phyloP scores from a whole-genome alignment of 1,284 basidiomycete genomes.

The Malassezia cuniculi region DNA sequence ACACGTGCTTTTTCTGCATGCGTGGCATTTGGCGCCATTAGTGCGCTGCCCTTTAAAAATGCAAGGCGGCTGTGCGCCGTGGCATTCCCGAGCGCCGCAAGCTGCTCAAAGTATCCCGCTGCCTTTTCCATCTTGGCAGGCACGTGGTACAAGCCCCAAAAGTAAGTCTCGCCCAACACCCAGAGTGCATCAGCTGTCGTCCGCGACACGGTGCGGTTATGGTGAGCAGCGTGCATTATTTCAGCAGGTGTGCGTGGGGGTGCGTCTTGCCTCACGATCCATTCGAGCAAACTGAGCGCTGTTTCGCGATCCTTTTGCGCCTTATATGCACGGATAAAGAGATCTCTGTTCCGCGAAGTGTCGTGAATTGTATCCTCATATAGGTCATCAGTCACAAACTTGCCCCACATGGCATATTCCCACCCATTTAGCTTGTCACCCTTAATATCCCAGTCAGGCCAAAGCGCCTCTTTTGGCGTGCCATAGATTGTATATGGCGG shows the following conservation, averaged over 20 bases:
- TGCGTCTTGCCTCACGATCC: neutral
- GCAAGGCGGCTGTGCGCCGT: constrained; percentile 38
- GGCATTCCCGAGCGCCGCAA: constrained; percentile 29
- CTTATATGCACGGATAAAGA: neutral
- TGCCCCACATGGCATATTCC: constrained; percentile 17
- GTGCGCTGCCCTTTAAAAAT: constrained; percentile 26
- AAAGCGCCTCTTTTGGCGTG: constrained; percentile 1
- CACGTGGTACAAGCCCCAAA: constrained; percentile 41
- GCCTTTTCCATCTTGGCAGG: constrained; percentile 25
- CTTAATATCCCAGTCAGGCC: constrained; percentile 15
- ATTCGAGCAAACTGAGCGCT: neutral
- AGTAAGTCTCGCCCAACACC: constrained; percentile 35
- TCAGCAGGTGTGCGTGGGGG: neutral
- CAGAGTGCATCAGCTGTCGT: constrained; percentile 31
- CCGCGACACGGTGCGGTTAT: constrained; percentile 11
- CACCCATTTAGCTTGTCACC: constrained; percentile 10
- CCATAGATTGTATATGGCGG: constrained; percentile 9
- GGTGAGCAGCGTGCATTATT: neutral
- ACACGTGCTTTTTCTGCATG: neutral
- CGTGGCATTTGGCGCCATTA: constrained; percentile 1
- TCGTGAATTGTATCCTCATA: neutral
- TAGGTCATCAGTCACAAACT: constrained; percentile 1
- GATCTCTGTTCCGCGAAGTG: neutral
- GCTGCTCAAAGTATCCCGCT: constrained; percentile 23
- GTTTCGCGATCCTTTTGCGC: neutral